Evolutionary conservation across 208 protist genomes (phyloP).

Genomic region (Wallacemonas sp.): DNA sequence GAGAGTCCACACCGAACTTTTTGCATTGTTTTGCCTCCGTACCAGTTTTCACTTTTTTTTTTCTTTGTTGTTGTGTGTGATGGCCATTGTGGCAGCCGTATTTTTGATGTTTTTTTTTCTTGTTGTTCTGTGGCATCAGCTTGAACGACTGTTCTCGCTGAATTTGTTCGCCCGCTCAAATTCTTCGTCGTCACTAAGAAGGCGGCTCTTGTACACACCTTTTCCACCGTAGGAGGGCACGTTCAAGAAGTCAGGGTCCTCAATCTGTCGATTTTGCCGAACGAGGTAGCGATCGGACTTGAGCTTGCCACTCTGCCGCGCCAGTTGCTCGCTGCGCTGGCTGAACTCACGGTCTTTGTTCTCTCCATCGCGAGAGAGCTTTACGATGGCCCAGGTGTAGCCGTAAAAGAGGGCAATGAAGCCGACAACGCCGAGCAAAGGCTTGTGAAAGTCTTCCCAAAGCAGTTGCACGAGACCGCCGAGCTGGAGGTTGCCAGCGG

Average conservation of each 20-base stretch:
- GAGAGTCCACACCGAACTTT: no score
- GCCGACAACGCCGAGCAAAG: conserved; percentile 32
- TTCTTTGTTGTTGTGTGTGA: no score
- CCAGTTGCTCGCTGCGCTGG: conserved; percentile 38
- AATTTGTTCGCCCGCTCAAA: conserved; percentile 20
- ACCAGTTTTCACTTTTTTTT: no score
- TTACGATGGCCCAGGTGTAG: conserved; percentile 55
- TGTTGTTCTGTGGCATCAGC: conserved; percentile 3
- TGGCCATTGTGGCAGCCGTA: no score
- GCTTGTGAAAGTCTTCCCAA: conserved; percentile 66
- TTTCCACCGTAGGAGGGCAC: conserved; percentile 71
- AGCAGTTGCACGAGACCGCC: conserved; percentile 41
- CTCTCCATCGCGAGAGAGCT: conserved; percentile 39
- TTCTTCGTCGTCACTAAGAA: conserved; percentile 55
- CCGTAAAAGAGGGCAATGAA: conserved; percentile 30
- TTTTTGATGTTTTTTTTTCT: conserved; percentile 15
- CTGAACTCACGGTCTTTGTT: conserved; percentile 36
- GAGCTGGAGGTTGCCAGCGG: conserved; percentile 49
- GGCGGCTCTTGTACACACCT: conserved; percentile 50
- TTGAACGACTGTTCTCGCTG: conserved; percentile 19
- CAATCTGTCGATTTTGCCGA: conserved; percentile 67
- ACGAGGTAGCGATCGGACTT: conserved; percentile 67
- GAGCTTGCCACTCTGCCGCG: conserved; percentile 60
- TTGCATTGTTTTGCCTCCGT: no score
- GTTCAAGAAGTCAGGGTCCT: conserved; percentile 77